Conservation (phyloP, 208 protist species). For the Trypanosoma brucei region DNA sequence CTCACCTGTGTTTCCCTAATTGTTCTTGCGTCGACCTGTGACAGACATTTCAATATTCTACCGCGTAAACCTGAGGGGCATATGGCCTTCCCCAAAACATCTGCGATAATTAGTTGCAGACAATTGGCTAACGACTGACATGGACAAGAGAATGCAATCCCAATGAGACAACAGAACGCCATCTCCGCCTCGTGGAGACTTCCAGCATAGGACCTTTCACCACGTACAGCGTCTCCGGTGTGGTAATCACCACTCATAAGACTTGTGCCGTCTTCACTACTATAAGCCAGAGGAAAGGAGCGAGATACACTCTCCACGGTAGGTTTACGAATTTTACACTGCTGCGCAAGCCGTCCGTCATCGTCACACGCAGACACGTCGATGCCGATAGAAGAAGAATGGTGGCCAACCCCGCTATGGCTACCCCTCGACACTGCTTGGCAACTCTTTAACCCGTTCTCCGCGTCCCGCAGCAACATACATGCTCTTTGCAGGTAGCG, state of each 20-base stretch:
- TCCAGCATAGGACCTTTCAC: neutral
- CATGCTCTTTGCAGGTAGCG: slow-evolving; percentile 10
- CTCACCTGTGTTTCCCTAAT: neutral
- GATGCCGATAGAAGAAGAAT: slow-evolving; percentile 11
- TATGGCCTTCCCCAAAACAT: slow-evolving; percentile 26
- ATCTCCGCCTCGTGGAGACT: slow-evolving; percentile 31
- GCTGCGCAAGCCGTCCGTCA: neutral
- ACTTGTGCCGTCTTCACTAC: slow-evolving; percentile 20
- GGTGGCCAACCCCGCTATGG: neutral
- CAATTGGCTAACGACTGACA: slow-evolving; percentile 46
- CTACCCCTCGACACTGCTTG: slow-evolving; percentile 1
- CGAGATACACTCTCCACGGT: neutral
- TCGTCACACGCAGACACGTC: slow-evolving; percentile 4
- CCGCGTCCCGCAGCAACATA: neutral
- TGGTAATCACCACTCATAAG: neutral
- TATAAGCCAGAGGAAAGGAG: slow-evolving; percentile 1
- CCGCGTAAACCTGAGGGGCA: neutral
- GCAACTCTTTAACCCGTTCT: neutral
- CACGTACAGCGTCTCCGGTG: neutral
- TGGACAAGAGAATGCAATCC: slow-evolving; percentile 69
- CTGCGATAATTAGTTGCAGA: slow-evolving; percentile 58
- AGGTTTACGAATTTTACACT: neutral
- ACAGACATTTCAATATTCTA: slow-evolving; percentile 6
- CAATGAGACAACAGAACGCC: slow-evolving; percentile 45
- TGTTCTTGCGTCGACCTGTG: neutral